Base-by-base conservation (phyloP, 202 grass and related monocot genomes). In the Schoenoplectus tabernaemontani region DNA sequence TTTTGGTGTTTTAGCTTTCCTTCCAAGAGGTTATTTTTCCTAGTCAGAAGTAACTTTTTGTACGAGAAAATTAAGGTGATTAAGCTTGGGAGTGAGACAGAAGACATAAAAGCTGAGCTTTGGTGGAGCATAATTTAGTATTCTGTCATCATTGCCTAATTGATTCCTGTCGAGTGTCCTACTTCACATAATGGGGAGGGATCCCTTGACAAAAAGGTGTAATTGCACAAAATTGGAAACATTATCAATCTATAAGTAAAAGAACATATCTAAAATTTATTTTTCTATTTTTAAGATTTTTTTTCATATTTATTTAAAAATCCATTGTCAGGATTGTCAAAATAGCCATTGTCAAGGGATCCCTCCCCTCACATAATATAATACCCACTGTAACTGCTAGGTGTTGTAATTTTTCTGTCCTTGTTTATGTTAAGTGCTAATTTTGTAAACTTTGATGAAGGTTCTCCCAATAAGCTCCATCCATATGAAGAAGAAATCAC, bases 401-500 rank as follows among this genome's bases (percentile, higher is more conserved):
- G 20, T 7, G 1, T 46, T 70, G 20, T 70, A 26, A 6, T 17
- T 69, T 28, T 28, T 53, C 13, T 51, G 19, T 73, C 13, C 13
- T 10, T 54, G 22, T 16, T 74, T 26, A 74, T 13, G 50, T 9
- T 33, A 33, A 74, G 13, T 74, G 69, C 6, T 74, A 33, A 74
- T 74, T 74, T n/a, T 7, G 30, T 74, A 9, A 54, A 74, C 13
- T 32, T 64, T 75, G 22, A 68, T 77, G 59, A 83, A 93, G 93
- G 85, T 32, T 87, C 83, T 56, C 84, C 79, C 36, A 59, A 83
- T 67, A 87, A 88, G 64, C 78, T 89, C 44, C 91, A 97, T 69
- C 94, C 94, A 1, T 97, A 85, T 82, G 86, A 88, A 87, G 82
- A 88, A 59, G 89, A 93, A 83, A 92, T 97, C 38, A 80, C 80